Base-by-base conservation (phyloP, 192 early-diverging fungal species). In the Podila minutissima region DNA sequence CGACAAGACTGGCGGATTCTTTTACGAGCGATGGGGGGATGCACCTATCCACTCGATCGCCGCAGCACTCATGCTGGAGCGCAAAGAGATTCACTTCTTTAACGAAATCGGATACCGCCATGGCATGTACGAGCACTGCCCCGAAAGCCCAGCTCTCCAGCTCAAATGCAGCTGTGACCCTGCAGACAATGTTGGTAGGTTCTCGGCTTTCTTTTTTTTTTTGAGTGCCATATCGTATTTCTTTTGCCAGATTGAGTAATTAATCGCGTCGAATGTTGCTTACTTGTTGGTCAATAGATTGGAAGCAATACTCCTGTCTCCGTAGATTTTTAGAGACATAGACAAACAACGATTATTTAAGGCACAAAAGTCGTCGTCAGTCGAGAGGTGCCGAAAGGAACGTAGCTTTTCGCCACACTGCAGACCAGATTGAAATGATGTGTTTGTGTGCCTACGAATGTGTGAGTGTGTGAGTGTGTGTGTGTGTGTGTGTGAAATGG, bases 1-100 rank as follows among this genome's bases (percentile, higher is more conserved):
- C 31, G 96, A 97, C 68, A 72, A 88, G 53, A 71, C 87, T 3
- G 95, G 95, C 37, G 95, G 95, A 12, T 96, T 95, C 87, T 97
- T 94, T 69, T 97, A 97, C 69, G 95, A 94, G 78, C 82, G 92
- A 22, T 93, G 89, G 87, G 88, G 91, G 19, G 79, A 94, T 85
- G 93, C 93, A 12, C 93, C 93, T 33, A 88, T 94, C 5, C 93
- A 93, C 73, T 89, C 90, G 2, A 91, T 94, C 53, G 90, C 86
- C 20, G 89, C 84, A n/a, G 88, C 87, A 7, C 55, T 94, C 57
- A 87, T 90, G 66, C 62, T 94, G 50, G 74, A 89, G 29, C 88
- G 91, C 67, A 82, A 84, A 33, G 86, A 93, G 51, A 90, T 95
- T 59, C 91, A 92, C 59, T 94, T 89, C 71, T 94, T 94, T 74